phyloP scores from a whole-genome alignment of 2,329 filamentous ascomycete genomes.

The Penicillium sp. region DNA sequence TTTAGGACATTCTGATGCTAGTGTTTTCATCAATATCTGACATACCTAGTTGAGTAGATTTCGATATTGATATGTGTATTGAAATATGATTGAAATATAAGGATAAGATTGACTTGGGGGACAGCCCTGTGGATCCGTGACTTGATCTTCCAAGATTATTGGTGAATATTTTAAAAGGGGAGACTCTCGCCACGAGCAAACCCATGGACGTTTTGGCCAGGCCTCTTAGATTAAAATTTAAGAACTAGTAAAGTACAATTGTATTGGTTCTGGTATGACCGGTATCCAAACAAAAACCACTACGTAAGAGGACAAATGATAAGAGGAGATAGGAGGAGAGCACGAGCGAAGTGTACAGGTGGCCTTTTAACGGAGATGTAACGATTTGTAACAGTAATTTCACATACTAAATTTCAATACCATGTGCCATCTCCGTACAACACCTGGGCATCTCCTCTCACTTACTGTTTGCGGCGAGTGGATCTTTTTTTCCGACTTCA shows the following conservation, averaged over 20 bases:
- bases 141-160: neutral
- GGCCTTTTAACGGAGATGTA: conserved; percentile 1
- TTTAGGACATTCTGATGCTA: neutral
- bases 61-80: neutral
- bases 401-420: neutral
- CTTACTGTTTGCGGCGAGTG: conserved; percentile 3
- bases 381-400: conserved; percentile 1
- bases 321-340: too few species aligned
- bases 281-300: neutral
- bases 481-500: neutral
- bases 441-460: neutral
- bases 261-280: neutral
- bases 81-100: neutral
- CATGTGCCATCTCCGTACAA: neutral
- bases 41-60: neutral
- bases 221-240: neutral
- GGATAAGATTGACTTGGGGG: neutral
- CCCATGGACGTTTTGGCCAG: neutral
- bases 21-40: neutral
- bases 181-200: conserved; percentile 6
- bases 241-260: neutral
- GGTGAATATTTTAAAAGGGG: neutral
- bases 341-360: conserved; percentile 3
- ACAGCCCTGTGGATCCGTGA: neutral
- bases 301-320: neutral